Percentiles rank a stretch among this genome's conserved stretches.
phyloP scores from a whole-genome alignment of 2,329 filamentous ascomycete species.

The Nannizziopsis barbatae region DNA sequence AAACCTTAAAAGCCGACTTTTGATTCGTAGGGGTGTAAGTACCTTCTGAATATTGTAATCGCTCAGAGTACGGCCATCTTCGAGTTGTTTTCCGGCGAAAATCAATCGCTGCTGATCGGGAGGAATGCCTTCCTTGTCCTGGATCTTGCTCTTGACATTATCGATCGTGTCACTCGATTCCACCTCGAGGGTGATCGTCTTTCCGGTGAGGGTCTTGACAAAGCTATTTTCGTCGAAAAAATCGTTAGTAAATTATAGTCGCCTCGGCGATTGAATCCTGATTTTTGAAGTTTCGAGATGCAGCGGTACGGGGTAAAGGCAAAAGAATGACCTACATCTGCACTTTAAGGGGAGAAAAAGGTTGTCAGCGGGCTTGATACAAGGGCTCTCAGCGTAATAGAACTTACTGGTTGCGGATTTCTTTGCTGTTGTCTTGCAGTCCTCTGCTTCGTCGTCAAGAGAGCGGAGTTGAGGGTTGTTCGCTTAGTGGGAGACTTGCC shows the following conservation, averaged over 20 bases:
- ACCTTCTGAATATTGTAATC: slow-evolving; percentile 50
- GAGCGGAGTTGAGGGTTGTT: slow-evolving; percentile 29
- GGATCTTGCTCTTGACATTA: slow-evolving; percentile 61
- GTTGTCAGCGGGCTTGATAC: slow-evolving; percentile 37
- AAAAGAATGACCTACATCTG: slow-evolving; percentile 62
- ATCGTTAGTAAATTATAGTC: slow-evolving; percentile 4
- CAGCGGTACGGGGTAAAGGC: slow-evolving; percentile 19
- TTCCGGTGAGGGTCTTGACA: slow-evolving; percentile 69
- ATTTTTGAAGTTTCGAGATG: slow-evolving; percentile 16
- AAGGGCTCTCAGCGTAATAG: slow-evolving; percentile 13
- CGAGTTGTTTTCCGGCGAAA: slow-evolving; percentile 57
- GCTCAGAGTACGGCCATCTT: slow-evolving; percentile 41
- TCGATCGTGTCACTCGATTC: slow-evolving; percentile 59
- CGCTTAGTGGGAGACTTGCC: slow-evolving; percentile 35
- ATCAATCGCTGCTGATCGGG: slow-evolving; percentile 61
- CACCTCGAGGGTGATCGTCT: slow-evolving; percentile 59
- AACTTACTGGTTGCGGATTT: slow-evolving; percentile 39
- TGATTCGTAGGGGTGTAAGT: slow-evolving; percentile 55
- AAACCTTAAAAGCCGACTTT: background rate
- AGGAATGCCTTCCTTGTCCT: slow-evolving; percentile 71
- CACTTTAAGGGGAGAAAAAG: slow-evolving; percentile 48
- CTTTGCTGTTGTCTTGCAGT: slow-evolving; percentile 31
- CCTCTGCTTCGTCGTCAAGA: slow-evolving; percentile 21
- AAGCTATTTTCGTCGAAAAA: slow-evolving; percentile 35
- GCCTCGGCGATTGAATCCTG: background rate